Conservation (phyloP, 2,329 filamentous ascomycete species). For the Juglanconis oblonga region DNA sequence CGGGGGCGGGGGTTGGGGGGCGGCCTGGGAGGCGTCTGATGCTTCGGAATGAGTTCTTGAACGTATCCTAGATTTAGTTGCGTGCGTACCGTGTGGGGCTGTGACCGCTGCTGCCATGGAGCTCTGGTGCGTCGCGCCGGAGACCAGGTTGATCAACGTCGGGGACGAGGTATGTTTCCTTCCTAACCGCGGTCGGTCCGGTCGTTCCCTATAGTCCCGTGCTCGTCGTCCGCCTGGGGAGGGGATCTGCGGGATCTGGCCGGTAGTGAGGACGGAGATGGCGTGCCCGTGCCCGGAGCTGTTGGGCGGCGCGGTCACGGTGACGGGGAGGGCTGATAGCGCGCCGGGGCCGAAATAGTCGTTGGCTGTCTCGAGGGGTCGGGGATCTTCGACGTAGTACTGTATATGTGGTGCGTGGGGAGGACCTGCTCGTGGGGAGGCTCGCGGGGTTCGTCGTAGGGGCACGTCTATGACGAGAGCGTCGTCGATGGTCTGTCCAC, state of each 20-base stretch:
- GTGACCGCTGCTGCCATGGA: conserved; percentile 27
- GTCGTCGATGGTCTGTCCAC: conserved; percentile 83
- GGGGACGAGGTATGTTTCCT: conserved; percentile 81
- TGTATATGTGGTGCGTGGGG: conserved; percentile 39
- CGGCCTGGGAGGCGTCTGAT: conserved; percentile 43
- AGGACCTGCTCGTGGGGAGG: conserved; percentile 65
- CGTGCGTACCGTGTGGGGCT: conserved; percentile 34
- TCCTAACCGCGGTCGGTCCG: conserved; percentile 57
- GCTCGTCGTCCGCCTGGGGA: conserved; percentile 70
- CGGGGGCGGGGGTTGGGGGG: conserved; percentile 43
- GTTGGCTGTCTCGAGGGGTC: conserved; percentile 65
- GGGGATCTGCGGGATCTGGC: conserved; percentile 75
- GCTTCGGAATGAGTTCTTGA: conserved; percentile 57
- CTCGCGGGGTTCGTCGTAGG: conserved; percentile 69
- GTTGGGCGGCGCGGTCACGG: conserved; percentile 35
- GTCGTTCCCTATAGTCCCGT: conserved; percentile 54
- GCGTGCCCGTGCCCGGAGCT: conserved; percentile 32
- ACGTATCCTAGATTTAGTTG: conserved; percentile 40
- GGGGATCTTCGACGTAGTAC: conserved; percentile 60
- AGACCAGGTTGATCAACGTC: conserved; percentile 61
- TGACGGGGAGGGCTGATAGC: conserved; percentile 38
- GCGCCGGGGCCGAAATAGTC: conserved; percentile 78
- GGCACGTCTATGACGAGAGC: conserved; percentile 89
- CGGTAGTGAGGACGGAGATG: conserved; percentile 78
- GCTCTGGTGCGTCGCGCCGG: conserved; percentile 40